Percentiles rank a stretch among this genome's conserved stretches.
These are phyloP conservation scores for Hygrophoropsis aurantiaca DNA, from an alignment of 768 basidiomycete genomes.

Conservation along the genomic window DNA sequence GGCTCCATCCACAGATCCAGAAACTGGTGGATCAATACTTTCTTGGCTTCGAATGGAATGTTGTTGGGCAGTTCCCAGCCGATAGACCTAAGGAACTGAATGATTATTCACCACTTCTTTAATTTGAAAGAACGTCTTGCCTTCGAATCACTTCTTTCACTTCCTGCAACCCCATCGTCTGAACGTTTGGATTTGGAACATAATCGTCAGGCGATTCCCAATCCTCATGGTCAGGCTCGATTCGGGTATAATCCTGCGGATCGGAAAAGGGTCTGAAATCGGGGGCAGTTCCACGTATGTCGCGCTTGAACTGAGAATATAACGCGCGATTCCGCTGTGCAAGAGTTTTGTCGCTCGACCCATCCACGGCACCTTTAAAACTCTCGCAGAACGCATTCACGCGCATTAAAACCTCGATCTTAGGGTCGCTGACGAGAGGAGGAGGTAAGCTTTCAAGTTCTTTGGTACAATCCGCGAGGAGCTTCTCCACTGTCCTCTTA, in stretches of 20 bases:
- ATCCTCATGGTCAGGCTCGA: neutral
- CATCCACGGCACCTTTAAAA: slow-evolving; percentile 32
- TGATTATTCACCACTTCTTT: neutral
- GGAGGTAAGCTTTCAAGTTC: slow-evolving; percentile 43
- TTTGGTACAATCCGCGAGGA: slow-evolving; percentile 33
- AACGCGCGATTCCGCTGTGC: slow-evolving; percentile 33
- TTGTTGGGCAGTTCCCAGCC: slow-evolving; percentile 44
- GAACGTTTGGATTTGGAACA: slow-evolving; percentile 8
- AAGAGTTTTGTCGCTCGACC: slow-evolving; percentile 33
- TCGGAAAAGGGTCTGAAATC: slow-evolving; percentile 38
- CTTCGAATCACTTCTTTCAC: slow-evolving; percentile 33
- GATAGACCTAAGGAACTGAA: slow-evolving; percentile 27
- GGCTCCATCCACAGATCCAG: slow-evolving; percentile 38
- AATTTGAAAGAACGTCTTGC: no score
- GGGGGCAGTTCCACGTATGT: slow-evolving; percentile 39
- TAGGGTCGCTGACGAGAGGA: slow-evolving; percentile 36
- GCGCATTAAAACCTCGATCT: slow-evolving; percentile 44
- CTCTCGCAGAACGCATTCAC: slow-evolving; percentile 46
- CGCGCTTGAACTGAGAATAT: slow-evolving; percentile 33
- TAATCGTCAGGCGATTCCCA: slow-evolving; percentile 4
- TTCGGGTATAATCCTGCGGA: slow-evolving; percentile 10
- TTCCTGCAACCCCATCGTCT: slow-evolving; percentile 29
- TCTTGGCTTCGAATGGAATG: slow-evolving; percentile 41
- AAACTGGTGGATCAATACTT: slow-evolving; percentile 32
- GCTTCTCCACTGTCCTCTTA: slow-evolving; percentile 34